Percentiles rank a stretch among this genome's conserved stretches.
These are phyloP conservation scores for Neocucurbitaria cava DNA, from an alignment of 2,329 filamentous ascomycete species.

Conservation along the genomic window DNA sequence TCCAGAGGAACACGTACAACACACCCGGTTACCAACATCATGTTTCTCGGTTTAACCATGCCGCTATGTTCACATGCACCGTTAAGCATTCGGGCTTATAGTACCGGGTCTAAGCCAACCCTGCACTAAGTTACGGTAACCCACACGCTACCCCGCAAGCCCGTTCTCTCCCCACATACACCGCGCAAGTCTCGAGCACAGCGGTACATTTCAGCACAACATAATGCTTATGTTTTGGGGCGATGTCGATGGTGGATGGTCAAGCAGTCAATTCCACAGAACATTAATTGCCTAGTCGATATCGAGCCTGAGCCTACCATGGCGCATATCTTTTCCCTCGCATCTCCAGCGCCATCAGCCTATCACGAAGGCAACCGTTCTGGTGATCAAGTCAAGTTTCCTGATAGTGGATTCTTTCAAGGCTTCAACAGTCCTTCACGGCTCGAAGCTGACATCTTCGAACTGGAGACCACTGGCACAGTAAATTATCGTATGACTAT, in stretches of 20 bases:
- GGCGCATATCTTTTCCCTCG: constrained; percentile 46
- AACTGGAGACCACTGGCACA: constrained; percentile 49
- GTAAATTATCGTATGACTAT: constrained; percentile 7
- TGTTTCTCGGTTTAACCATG: constrained; percentile 1
- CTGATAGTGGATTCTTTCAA: constrained; percentile 44
- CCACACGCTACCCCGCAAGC: constrained; percentile 19
- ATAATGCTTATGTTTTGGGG: neutral
- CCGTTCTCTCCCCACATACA: constrained; percentile 16
- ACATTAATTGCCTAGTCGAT: neutral
- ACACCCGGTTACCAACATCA: neutral
- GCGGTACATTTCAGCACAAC: constrained; percentile 11
- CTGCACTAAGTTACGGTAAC: too few relatives aligned
- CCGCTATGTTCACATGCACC: neutral
- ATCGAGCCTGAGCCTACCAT: constrained; percentile 20
- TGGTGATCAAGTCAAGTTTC: constrained; percentile 42
- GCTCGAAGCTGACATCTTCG: constrained; percentile 50
- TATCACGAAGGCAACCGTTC: constrained; percentile 33
- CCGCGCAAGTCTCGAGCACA: neutral
- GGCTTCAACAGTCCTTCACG: constrained; percentile 52
- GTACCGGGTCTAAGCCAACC: constrained; percentile 7
- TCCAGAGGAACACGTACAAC: neutral
- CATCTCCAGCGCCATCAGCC: constrained; percentile 28
- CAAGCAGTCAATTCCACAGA: neutral
- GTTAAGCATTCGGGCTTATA: constrained; percentile 11
- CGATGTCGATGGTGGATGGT: neutral